Evolutionary conservation across 768 basidiomycete species (phyloP).

Genomic region (Dendrothele bispora): DNA sequence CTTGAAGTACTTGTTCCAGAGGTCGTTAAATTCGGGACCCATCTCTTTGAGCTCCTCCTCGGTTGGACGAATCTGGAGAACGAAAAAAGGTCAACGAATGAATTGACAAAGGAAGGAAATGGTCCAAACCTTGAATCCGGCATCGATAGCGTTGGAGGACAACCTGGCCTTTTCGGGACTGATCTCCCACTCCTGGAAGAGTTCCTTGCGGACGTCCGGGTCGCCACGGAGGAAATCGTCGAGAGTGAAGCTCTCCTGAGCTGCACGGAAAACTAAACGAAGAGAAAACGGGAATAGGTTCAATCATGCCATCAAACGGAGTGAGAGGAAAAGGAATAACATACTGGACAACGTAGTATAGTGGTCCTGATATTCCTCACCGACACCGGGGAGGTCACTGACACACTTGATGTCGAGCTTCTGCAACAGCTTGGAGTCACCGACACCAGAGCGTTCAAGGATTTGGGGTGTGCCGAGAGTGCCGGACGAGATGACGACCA

Average conservation of each 20-base stretch:
- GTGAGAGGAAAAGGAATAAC: too few species aligned
- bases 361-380: constrained; percentile 74
- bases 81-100: background rate
- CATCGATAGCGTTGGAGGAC: constrained; percentile 72
- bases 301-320: too few species aligned
- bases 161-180: constrained; percentile 69
- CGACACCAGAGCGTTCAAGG: constrained; percentile 72
- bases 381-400: constrained; percentile 70
- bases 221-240: constrained; percentile 75
- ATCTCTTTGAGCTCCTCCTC: constrained; percentile 72
- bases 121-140: constrained; percentile 61
- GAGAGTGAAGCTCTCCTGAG: constrained; percentile 59
- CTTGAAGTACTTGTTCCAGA: constrained; percentile 73
- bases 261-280: constrained; percentile 60
- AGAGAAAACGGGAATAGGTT: constrained; percentile 7
- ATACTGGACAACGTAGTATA: constrained; percentile 67
- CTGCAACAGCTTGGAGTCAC: constrained; percentile 51
- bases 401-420: constrained; percentile 61
- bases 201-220: constrained; percentile 55
- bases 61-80: constrained; percentile 62
- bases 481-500: constrained; percentile 63
- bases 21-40: constrained; percentile 73
- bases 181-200: constrained; percentile 64
- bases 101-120: background rate
- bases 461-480: constrained; percentile 75